Percentiles rank a stretch among this genome's conserved stretches.
Evolutionary conservation across 768 basidiomycete species (phyloP).

Genomic region (Leccinum sublutescens): DNA sequence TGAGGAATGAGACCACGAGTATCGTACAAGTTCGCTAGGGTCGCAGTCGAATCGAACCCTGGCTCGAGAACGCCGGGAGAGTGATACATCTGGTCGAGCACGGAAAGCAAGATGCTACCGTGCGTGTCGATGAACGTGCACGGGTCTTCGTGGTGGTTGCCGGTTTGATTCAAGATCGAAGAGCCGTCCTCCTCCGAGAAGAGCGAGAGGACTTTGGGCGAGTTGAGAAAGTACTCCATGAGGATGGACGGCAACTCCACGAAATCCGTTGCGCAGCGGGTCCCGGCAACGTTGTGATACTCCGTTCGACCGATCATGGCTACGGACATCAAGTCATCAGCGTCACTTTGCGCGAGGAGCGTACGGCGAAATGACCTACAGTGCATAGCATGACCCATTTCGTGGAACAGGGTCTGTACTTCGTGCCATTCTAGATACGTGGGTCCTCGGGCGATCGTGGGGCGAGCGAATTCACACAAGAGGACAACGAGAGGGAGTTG

Average conservation of each 20-base stretch:
- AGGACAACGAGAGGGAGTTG: conserved; percentile 93
- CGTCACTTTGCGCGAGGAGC: conserved; percentile 1
- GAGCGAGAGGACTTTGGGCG: conserved; percentile 77
- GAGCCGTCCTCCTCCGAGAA: conserved; percentile 53
- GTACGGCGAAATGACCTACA: conserved; percentile 56
- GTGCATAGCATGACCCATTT: conserved; percentile 99
- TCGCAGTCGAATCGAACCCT: conserved; percentile 71
- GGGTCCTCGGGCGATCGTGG: conserved; percentile 58
- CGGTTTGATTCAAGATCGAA: conserved; percentile 43
- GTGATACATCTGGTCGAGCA: conserved; percentile 89
- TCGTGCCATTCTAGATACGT: conserved; percentile 89
- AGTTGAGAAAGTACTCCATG: conserved; percentile 96
- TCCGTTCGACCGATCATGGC: conserved; percentile 98
- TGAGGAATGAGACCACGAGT: conserved; percentile 79
- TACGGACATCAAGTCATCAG: conserved; percentile 32
- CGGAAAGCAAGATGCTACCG: conserved; percentile 84
- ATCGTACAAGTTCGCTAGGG: conserved; percentile 60
- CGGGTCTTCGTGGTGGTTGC: conserved; percentile 72
- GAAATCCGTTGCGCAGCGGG: conserved; percentile 96
- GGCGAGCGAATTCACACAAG: conserved; percentile 79
- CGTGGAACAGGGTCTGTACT: conserved; percentile 92
- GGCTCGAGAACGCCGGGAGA: conserved; percentile 55
- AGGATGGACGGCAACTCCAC: conserved; percentile 97
- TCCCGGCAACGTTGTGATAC: conserved; percentile 97
- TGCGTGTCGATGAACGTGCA: conserved; percentile 87